Percentiles rank a stretch among this genome's conserved stretches.
Evolutionary conservation across 441 rosid species (phyloP).

Genomic region (Gossypium aridum): DNA sequence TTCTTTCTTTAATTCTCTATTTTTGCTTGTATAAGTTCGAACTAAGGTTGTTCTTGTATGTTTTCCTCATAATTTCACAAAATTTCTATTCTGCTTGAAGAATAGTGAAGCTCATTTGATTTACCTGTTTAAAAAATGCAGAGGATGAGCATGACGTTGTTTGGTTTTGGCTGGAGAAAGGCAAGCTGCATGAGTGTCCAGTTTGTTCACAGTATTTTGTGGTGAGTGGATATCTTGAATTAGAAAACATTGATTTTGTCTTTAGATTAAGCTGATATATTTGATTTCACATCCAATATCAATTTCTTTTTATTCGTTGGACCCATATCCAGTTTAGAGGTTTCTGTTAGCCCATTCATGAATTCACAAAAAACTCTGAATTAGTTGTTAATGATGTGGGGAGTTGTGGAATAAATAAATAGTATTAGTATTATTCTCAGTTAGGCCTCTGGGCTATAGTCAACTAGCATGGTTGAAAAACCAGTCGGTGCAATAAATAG

Average conservation of each 20-base stretch:
- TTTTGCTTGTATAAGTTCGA: neutral
- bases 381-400: neutral
- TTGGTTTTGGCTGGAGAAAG: conserved; percentile 99
- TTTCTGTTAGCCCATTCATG: conserved; percentile 10
- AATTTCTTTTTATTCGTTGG: neutral
- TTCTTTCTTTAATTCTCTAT: neutral
- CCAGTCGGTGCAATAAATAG: neutral
- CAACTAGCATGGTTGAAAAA: neutral
- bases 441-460: neutral
- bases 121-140: conserved; percentile 25
- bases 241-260: conserved; percentile 1
- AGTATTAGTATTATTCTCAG: neutral
- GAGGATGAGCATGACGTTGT: conserved; percentile 97
- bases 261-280: neutral
- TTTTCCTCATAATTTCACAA: neutral
- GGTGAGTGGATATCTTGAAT: conserved; percentile 34
- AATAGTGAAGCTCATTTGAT: neutral
- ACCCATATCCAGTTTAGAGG: conserved; percentile 12
- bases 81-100: neutral
- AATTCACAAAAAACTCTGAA: neutral
- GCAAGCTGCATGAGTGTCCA: conserved; percentile 79
- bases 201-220: conserved; percentile 89
- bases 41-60: neutral
- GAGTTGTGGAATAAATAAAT: neutral
- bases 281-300: neutral